Conservation (phyloP, 495 filamentous ascomycete genomes). For the Podospora didyma region DNA sequence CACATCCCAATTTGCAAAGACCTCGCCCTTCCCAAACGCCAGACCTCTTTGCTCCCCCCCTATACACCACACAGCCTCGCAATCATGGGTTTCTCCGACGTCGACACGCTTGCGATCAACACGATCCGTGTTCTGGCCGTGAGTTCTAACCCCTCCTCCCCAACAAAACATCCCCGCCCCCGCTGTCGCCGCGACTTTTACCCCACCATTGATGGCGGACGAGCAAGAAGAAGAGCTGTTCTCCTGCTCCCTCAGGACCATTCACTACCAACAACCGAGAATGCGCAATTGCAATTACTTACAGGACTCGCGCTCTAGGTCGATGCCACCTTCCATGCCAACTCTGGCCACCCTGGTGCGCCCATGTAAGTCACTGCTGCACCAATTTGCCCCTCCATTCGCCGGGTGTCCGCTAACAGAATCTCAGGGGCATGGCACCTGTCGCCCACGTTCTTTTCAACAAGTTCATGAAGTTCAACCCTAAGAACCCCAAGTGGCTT, state of each 20-base stretch:
- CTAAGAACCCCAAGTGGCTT: slow-evolving; percentile 93
- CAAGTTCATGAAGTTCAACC: slow-evolving; percentile 99
- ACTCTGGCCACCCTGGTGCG: slow-evolving; percentile 97
- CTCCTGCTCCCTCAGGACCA: not conserved
- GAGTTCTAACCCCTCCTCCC: slow-evolving; percentile 40
- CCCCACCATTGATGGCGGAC: slow-evolving; percentile 9
- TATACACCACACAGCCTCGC: slow-evolving; percentile 23
- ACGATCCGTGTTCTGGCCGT: slow-evolving; percentile 95
- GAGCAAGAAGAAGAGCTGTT: not conserved
- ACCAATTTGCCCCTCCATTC: not conserved
- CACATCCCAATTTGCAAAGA: slow-evolving; percentile 21
- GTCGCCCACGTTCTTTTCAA: slow-evolving; percentile 97
- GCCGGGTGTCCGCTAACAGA: slow-evolving; percentile 18
- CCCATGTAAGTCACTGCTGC: slow-evolving; percentile 60
- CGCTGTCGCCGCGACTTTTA: slow-evolving; percentile 27
- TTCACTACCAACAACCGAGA: not conserved
- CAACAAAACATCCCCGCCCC: slow-evolving; percentile 39
- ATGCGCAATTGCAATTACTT: slow-evolving; percentile 19
- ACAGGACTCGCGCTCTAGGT: slow-evolving; percentile 53
- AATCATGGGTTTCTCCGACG: slow-evolving; percentile 85
- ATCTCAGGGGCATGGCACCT: slow-evolving; percentile 81
- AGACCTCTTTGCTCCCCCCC: slow-evolving; percentile 19
- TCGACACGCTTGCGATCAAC: slow-evolving; percentile 90
- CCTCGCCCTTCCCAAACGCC: slow-evolving; percentile 15
- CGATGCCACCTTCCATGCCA: slow-evolving; percentile 94